phyloP scores from a whole-genome alignment of 306 rosid species.

The Pterocarpus macrocarpus region DNA sequence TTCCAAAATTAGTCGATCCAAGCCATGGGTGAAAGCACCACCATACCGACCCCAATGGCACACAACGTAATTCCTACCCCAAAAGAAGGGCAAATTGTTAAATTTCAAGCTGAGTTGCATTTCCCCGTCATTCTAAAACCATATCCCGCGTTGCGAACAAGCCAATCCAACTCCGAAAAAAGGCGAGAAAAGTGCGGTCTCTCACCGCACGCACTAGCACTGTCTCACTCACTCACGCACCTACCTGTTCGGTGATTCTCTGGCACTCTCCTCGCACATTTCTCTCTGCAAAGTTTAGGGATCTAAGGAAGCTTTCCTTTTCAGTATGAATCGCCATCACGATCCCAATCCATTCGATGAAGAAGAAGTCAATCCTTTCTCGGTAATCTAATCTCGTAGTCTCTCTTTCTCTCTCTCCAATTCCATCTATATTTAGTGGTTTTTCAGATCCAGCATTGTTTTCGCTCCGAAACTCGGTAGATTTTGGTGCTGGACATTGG shows the following conservation, averaged over 20 bases:
- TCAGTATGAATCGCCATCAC: slow-evolving; percentile 82
- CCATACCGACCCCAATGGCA: slow-evolving; percentile 31
- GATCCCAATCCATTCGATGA: slow-evolving; percentile 98
- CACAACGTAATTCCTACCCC: slow-evolving; percentile 17
- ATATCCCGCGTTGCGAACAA: slow-evolving; percentile 66
- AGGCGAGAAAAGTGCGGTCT: slow-evolving; percentile 48
- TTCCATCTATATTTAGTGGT: slow-evolving; percentile 28
- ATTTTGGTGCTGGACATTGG: background rate
- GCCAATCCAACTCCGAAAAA: slow-evolving; percentile 25
- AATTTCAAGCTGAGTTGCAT: slow-evolving; percentile 34
- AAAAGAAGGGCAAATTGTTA: slow-evolving; percentile 28
- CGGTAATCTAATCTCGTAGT: slow-evolving; percentile 61
- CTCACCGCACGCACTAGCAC: slow-evolving; percentile 33
- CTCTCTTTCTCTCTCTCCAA: background rate
- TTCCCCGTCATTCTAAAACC: slow-evolving; percentile 15
- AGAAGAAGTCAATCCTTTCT: slow-evolving; percentile 92
- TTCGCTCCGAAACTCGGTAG: slow-evolving; percentile 9
- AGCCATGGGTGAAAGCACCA: slow-evolving; percentile 31
- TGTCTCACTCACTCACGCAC: slow-evolving; percentile 31
- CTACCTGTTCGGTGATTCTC: slow-evolving; percentile 10
- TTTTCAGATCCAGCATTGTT: slow-evolving; percentile 56
- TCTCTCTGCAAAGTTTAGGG: slow-evolving; percentile 58
- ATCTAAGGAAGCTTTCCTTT: slow-evolving; percentile 38
- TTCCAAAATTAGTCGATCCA: too few relatives aligned
- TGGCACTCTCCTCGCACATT: slow-evolving; percentile 44